Conservation (phyloP, 2,329 filamentous ascomycete genomes). For the Cercospora brassicicola region DNA sequence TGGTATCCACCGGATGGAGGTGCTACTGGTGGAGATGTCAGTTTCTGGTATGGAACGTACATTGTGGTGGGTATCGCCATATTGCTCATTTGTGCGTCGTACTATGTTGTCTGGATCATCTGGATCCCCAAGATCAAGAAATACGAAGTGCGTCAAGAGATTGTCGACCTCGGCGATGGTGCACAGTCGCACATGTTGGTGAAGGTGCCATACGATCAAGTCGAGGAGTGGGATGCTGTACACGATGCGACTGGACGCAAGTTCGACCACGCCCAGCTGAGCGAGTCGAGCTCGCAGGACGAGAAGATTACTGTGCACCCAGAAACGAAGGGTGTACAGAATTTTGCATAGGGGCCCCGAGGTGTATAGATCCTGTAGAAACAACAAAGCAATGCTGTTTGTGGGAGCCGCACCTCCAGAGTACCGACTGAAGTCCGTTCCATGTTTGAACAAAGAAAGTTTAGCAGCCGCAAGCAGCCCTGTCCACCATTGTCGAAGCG, state of each 20-base stretch:
- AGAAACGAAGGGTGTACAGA: slow-evolving; percentile 1
- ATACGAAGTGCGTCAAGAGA: slow-evolving; percentile 58
- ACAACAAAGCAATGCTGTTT: neutral
- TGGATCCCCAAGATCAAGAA: slow-evolving; percentile 54
- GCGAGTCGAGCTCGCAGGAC: slow-evolving; percentile 10
- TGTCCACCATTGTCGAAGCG: neutral
- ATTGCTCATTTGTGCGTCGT: slow-evolving; percentile 60
- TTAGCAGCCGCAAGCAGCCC: neutral
- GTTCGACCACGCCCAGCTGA: neutral
- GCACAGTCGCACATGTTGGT: slow-evolving; percentile 54
- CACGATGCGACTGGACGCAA: slow-evolving; percentile 51
- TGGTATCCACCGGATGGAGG: slow-evolving; percentile 69
- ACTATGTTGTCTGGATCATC: slow-evolving; percentile 62
- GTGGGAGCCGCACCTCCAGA: neutral
- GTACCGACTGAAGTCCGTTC: neutral
- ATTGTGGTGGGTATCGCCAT: slow-evolving; percentile 63
- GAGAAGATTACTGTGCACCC: slow-evolving; percentile 11
- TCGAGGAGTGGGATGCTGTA: slow-evolving; percentile 58
- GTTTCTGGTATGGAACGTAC: slow-evolving; percentile 74
- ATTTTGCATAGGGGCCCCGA: neutral
- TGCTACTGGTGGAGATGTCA: slow-evolving; percentile 62
- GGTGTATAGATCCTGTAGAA: neutral
- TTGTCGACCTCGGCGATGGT: slow-evolving; percentile 53
- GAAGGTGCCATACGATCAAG: slow-evolving; percentile 53
- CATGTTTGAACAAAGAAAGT: neutral